phyloP scores from a whole-genome alignment of 768 basidiomycete species.

The Tulasnella sp. region DNA sequence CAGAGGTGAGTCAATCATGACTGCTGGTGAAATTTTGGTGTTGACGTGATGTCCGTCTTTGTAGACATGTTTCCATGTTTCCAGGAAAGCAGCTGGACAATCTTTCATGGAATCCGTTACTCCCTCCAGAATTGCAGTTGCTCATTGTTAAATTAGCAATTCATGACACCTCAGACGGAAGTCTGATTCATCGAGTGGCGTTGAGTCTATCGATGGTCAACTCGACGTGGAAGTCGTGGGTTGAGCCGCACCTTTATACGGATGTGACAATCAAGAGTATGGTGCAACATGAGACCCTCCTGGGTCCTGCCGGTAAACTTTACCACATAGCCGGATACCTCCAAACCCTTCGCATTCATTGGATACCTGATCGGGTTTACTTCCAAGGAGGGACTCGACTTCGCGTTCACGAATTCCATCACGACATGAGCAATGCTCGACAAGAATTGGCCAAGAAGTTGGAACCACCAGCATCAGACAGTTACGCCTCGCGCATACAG shows the following conservation, averaged over 20 bases:
- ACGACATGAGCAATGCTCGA: constrained; percentile 3
- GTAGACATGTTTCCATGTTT: too few species aligned
- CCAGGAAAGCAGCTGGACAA: too few species aligned
- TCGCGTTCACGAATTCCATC: constrained; percentile 7
- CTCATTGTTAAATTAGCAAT: too few species aligned
- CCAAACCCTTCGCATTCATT: constrained; percentile 5
- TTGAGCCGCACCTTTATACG: constrained; percentile 2
- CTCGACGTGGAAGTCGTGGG: background rate
- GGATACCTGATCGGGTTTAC: background rate
- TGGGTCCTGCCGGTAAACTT: background rate
- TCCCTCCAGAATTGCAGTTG: too few species aligned
- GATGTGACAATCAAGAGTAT: constrained; percentile 1
- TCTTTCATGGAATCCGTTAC: too few species aligned
- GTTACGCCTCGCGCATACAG: background rate
- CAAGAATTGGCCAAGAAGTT: background rate
- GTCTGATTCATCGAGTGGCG: background rate
- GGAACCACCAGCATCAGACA: too few species aligned
- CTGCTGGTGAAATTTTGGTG: too few species aligned
- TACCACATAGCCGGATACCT: background rate
- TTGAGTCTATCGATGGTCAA: background rate
- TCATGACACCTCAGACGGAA: too few species aligned
- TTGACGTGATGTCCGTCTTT: too few species aligned
- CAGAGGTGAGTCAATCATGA: too few species aligned
- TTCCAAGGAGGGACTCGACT: background rate
- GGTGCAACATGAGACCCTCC: background rate